phyloP scores from a whole-genome alignment of 768 basidiomycete species.

The Nidularia pulvinata region DNA sequence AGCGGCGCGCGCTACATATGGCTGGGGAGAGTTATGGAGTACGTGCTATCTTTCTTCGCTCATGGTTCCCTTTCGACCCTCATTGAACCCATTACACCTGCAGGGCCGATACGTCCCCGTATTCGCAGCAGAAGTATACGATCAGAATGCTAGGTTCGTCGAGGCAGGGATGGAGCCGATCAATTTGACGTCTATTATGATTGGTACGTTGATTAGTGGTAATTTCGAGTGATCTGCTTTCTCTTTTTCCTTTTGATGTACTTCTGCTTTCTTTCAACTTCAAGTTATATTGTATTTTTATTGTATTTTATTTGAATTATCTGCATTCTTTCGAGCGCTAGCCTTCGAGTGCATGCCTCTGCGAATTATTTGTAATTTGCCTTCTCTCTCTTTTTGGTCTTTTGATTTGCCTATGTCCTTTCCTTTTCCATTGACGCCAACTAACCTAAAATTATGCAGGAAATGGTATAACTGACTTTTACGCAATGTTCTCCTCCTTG shows the following conservation, averaged over 20 bases:
- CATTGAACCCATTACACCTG: background rate
- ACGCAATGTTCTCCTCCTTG: slow-evolving; percentile 36
- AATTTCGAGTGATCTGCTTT: background rate
- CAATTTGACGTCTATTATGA: slow-evolving; percentile 73
- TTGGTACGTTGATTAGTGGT: slow-evolving; percentile 37
- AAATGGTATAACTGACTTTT: slow-evolving; percentile 63
- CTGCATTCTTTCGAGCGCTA: too few relatives aligned
- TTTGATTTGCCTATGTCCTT: background rate
- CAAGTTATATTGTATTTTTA: too few relatives aligned
- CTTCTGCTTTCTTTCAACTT: too few relatives aligned
- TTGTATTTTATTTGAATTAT: too few relatives aligned
- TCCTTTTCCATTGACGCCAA: background rate
- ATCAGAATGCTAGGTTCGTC: slow-evolving; percentile 60
- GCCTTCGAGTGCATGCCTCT: too few relatives aligned
- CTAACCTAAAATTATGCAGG: slow-evolving; percentile 26
- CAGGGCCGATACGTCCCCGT: slow-evolving; percentile 73
- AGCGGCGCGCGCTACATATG: slow-evolving; percentile 64
- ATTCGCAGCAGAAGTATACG: slow-evolving; percentile 77
- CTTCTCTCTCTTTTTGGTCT: too few relatives aligned
- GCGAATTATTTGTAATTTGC: too few relatives aligned
- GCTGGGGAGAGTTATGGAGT: slow-evolving; percentile 81
- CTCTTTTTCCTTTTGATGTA: background rate
- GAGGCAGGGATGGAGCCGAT: slow-evolving; percentile 52
- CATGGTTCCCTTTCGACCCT: background rate
- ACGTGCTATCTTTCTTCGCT: slow-evolving; percentile 11